These are phyloP conservation scores for Sporothrix phasma DNA, from an alignment of 2,329 filamentous ascomycete genomes.

Conservation along the genomic window DNA sequence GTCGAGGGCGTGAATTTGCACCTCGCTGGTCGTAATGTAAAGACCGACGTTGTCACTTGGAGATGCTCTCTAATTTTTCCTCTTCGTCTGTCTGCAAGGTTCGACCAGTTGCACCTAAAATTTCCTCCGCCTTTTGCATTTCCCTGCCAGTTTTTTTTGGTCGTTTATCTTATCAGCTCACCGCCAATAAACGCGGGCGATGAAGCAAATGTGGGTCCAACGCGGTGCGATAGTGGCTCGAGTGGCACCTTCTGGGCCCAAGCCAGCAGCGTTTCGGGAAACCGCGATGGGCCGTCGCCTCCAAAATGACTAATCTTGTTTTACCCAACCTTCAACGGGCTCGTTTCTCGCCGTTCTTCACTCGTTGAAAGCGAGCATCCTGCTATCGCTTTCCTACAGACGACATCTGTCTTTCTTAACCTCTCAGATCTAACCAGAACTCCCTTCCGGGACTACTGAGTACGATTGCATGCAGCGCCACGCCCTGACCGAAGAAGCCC, in stretches of 20 bases:
- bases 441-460: background rate
- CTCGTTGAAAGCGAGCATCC: background rate
- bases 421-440: background rate
- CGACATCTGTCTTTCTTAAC: background rate
- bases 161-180: background rate
- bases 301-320: background rate
- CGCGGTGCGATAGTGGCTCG: background rate
- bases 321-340: background rate
- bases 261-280: slow-evolving; percentile 11
- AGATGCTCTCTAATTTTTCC: slow-evolving; percentile 1
- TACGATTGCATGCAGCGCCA: background rate
- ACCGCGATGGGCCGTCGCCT: background rate
- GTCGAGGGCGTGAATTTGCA: background rate
- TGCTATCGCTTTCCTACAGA: background rate
- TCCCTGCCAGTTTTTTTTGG: slow-evolving; percentile 5
- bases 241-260: background rate
- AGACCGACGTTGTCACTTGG: background rate
- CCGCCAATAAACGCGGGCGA: slow-evolving; percentile 13
- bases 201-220: slow-evolving; percentile 7
- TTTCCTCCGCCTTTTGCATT: slow-evolving; percentile 7
- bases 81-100: background rate
- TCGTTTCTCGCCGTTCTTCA: background rate
- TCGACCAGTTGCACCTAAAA: background rate
- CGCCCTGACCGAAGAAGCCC: background rate
- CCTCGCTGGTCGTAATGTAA: background rate